A percentile compares a stretch with the other conserved stretches of the same genome.
Evolutionary conservation across 176 grass and related monocot species (phyloP).

Genomic region (Metroxylon sagu): DNA sequence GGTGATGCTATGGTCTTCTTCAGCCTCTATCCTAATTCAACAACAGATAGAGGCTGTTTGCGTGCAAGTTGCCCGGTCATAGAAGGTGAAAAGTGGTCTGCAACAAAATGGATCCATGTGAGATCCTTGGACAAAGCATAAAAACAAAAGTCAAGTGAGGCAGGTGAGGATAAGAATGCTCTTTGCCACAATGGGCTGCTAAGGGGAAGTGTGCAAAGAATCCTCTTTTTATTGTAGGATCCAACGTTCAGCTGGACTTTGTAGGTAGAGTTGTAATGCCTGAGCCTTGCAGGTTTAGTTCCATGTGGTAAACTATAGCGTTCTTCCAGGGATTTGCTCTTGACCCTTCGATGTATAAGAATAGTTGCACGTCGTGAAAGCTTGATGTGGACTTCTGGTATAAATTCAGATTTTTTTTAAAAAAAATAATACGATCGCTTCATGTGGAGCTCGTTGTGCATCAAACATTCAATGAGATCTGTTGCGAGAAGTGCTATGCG

Average conservation of each 20-base stretch:
- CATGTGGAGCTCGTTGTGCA: too few relatives aligned
- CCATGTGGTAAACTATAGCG: too few relatives aligned
- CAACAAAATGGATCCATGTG: constrained; percentile 79
- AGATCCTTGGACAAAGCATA: constrained; percentile 43
- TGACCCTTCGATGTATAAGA: too few relatives aligned
- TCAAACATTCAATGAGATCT: too few relatives aligned
- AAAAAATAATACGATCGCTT: too few relatives aligned
- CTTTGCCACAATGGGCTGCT: constrained; percentile 36
- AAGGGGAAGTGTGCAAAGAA: constrained; percentile 38
- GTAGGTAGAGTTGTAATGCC: constrained; percentile 39
- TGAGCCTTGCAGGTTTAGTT: constrained; percentile 23
- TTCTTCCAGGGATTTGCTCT: too few relatives aligned
- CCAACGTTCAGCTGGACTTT: constrained; percentile 30
- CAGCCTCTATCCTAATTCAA: constrained; percentile 53
- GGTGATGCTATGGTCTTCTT: constrained; percentile 69
- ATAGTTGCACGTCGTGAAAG: too few relatives aligned
- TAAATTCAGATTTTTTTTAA: too few relatives aligned
- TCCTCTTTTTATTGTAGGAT: constrained; percentile 48
- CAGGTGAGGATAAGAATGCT: constrained; percentile 30
- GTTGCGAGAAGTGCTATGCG: too few relatives aligned
- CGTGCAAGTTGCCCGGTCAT: constrained; percentile 75
- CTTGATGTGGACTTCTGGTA: too few relatives aligned
- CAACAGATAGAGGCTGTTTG: constrained; percentile 48
- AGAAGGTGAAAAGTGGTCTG: constrained; percentile 75
- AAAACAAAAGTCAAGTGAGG: constrained; percentile 1